phyloP scores from a whole-genome alignment of 257 asterid genomes.

The Forsythia viridissima region DNA sequence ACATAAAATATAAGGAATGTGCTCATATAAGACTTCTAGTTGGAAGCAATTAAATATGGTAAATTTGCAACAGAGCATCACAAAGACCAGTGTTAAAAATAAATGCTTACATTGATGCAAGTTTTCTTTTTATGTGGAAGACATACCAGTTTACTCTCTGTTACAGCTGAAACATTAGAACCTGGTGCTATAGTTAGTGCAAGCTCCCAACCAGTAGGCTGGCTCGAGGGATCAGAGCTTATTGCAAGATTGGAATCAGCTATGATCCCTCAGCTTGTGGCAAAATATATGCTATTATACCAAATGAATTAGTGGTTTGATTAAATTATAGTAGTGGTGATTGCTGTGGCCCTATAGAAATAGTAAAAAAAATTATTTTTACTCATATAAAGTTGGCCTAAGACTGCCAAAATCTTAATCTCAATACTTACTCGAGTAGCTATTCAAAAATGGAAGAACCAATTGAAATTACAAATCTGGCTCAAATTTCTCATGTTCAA shows the following conservation, averaged over 20 bases:
- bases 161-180: constrained; percentile 19
- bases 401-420: no score
- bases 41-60: neutral
- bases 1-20: neutral
- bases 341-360: no score
- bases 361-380: no score
- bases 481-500: no score
- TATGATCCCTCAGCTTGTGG: neutral
- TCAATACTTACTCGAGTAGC: no score
- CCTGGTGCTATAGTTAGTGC: constrained; percentile 49
- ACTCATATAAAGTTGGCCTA: no score
- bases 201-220: constrained; percentile 65
- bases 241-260: constrained; percentile 12
- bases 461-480: no score
- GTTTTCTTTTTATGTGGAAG: neutral
- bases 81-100: no score
- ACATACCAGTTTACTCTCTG: constrained; percentile 38
- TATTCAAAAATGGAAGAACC: no score
- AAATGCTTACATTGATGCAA: neutral
- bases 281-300: no score
- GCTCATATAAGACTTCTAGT: neutral
- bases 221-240: constrained; percentile 32
- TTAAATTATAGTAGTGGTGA: no score
- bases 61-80: neutral
- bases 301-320: no score